These are phyloP conservation scores for Geotrichum histeridarum DNA, from an alignment of 1,139 yeast genomes.

Conservation along the genomic window DNA sequence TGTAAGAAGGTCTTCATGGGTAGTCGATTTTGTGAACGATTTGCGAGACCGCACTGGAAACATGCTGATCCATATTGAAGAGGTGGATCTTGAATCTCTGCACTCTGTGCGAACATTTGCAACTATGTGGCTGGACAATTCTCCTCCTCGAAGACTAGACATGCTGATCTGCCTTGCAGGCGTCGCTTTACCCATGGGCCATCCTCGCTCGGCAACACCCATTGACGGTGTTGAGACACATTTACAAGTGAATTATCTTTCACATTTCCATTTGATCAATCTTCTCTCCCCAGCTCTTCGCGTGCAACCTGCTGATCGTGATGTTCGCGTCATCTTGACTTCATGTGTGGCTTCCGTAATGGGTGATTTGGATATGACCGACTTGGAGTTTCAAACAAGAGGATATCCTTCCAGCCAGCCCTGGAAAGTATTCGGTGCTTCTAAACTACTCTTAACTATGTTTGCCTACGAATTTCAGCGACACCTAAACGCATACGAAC, in stretches of 20 bases:
- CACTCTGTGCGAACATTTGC: slow-evolving; percentile 84
- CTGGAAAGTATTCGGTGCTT: slow-evolving; percentile 73
- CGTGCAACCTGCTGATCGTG: slow-evolving; percentile 91
- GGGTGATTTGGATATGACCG: slow-evolving; percentile 61
- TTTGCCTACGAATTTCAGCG: slow-evolving; percentile 74
- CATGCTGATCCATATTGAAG: slow-evolving; percentile 77
- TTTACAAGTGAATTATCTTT: slow-evolving; percentile 74
- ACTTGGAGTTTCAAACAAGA: slow-evolving; percentile 59
- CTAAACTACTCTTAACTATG: slow-evolving; percentile 70
- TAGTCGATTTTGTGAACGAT: slow-evolving; percentile 72
- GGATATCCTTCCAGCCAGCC: slow-evolving; percentile 61
- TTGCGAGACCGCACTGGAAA: slow-evolving; percentile 66
- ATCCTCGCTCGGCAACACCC: slow-evolving; percentile 52
- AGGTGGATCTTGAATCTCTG: slow-evolving; percentile 72
- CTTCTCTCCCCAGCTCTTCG: slow-evolving; percentile 73
- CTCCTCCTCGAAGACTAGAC: slow-evolving; percentile 85
- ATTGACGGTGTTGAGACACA: slow-evolving; percentile 82
- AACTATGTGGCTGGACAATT: slow-evolving; percentile 86
- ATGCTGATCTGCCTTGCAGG: slow-evolving; percentile 87
- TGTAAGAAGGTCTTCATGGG: slow-evolving; percentile 61
- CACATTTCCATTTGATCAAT: slow-evolving; percentile 74
- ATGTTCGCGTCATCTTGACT: slow-evolving; percentile 71
- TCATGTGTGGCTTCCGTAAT: slow-evolving; percentile 72
- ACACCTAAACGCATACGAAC: slow-evolving; percentile 50
- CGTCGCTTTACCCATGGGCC: slow-evolving; percentile 65